A percentile compares a stretch with the other conserved stretches of the same genome.
phyloP scores from a whole-genome alignment of 2,329 filamentous ascomycete genomes.

The Periconia sp. region DNA sequence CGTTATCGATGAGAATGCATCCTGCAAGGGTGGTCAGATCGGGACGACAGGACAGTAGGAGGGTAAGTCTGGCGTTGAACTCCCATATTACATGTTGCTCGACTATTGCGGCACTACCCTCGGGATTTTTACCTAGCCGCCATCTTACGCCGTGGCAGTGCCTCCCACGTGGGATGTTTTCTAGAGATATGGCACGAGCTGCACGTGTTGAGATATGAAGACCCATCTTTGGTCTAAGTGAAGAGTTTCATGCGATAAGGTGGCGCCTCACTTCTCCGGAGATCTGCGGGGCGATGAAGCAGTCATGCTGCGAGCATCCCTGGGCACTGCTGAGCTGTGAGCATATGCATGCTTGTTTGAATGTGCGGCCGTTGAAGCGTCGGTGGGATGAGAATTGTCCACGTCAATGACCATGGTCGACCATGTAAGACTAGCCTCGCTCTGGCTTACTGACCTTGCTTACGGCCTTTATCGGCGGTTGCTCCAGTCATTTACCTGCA shows the following conservation, averaged over 20 bases:
- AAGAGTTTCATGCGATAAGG: conserved; percentile 7
- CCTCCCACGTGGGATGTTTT: conserved; percentile 13
- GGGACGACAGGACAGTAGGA: too few relatives aligned
- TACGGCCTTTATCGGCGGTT: neutral
- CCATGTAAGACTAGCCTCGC: conserved; percentile 8
- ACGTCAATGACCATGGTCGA: conserved; percentile 11
- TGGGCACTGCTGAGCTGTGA: conserved; percentile 2
- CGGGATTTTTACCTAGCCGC: too few relatives aligned
- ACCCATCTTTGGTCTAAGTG: neutral
- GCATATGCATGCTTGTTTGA: conserved; percentile 1
- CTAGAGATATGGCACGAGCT: too few relatives aligned
- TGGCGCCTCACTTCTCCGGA: conserved; percentile 1
- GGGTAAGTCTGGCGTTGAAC: too few relatives aligned
- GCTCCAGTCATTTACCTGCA: conserved; percentile 1
- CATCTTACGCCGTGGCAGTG: too few relatives aligned
- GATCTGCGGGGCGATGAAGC: conserved; percentile 12
- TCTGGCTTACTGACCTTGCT: conserved; percentile 7
- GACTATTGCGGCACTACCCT: neutral
- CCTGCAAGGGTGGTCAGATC: conserved; percentile 9
- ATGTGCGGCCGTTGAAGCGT: neutral
- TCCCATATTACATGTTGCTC: neutral
- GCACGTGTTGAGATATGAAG: neutral
- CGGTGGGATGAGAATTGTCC: conserved; percentile 4
- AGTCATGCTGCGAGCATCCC: conserved; percentile 16
- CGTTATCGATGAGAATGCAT: neutral